Base-by-base conservation (phyloP, 352 stramenopile species). In the Phytophthora melonis region DNA sequence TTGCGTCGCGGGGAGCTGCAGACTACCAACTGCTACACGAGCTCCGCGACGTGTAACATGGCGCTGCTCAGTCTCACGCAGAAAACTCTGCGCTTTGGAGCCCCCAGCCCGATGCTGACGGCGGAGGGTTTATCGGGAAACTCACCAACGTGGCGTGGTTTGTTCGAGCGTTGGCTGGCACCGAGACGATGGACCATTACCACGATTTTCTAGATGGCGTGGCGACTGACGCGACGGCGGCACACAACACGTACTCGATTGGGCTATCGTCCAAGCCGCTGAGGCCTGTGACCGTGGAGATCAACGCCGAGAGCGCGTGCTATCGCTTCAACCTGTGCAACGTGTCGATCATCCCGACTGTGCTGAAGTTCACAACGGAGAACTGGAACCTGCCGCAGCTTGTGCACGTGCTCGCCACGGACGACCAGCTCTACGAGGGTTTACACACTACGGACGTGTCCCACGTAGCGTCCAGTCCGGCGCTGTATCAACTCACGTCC, bases 291-390 rank as follows among this genome's bases (percentile, higher is more conserved):
- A 81, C 72, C 0, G 74, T 95, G 11, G 74, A 82, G 5, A 50
- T 92, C 1, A 79, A 84, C 19, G 71, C 80, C 0, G 86, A 95
- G 34, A 76, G 34, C 1, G 55, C 72, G n/a, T 93, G 88, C 63
- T 93, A 93, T 34, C 75, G 86, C n/a, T 95, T 92, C 57, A 82
- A 86, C 25, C 57, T 92, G 7, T 95, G 88, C 67, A 93, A 95
- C 68, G 72, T 87, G 6, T 88, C 84, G 0, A 70, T 66, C 5
- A 65, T 83, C 1, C 88, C 86, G 11, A 74, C 79, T 0, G 64
- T 74, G 1, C 11, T 95, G 0, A 30, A 63, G 2, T 87, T 93
- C 34, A 71, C 67, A 6, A 68, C 79, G 0, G 81, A 92, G 41
- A 72, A 83, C 25, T 93, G 83, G 83, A 70, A 63, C 13, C 25